Percentiles rank a stretch among this genome's conserved stretches.
Conservation (phyloP, 768 basidiomycete genomes). For the Auriscalpium orientale region DNA sequence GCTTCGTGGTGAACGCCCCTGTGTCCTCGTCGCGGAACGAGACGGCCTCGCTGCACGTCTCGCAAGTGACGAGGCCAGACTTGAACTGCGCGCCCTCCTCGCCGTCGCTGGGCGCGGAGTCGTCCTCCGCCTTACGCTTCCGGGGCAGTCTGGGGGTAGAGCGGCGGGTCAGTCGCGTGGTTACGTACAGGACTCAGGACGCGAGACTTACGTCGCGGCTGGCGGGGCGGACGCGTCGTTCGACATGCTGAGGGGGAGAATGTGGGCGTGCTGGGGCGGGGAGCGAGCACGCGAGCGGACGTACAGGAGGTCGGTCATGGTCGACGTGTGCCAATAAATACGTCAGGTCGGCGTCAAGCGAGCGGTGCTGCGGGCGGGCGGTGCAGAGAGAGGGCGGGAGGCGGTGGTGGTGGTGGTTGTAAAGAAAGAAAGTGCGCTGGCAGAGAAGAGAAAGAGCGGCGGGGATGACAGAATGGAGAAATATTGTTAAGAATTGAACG, state of each 20-base stretch:
- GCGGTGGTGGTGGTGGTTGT: background rate
- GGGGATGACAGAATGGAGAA: background rate
- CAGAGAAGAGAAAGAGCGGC: background rate
- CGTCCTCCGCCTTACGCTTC: background rate
- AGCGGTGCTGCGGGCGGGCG: background rate
- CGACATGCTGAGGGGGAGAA: background rate
- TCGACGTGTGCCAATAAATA: background rate
- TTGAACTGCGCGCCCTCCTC: constrained; percentile 32
- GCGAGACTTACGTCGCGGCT: background rate
- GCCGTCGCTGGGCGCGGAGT: background rate
- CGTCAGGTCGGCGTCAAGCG: background rate
- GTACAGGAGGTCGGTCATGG: background rate
- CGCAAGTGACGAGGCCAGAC: constrained; percentile 58
- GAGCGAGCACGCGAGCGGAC: background rate
- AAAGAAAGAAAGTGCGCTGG: background rate
- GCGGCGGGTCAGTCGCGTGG: background rate
- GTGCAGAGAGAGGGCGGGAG: background rate
- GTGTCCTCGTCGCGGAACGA: constrained; percentile 60
- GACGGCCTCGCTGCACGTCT: constrained; percentile 51
- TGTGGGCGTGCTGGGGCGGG: background rate
- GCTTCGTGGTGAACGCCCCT: constrained; percentile 56
- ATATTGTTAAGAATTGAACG: background rate
- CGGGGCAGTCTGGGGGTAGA: background rate
- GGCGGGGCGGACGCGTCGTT: background rate
- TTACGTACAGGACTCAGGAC: background rate